These are phyloP conservation scores for Holtermanniella nyarrowii DNA, from an alignment of 768 basidiomycete genomes.

Conservation along the genomic window DNA sequence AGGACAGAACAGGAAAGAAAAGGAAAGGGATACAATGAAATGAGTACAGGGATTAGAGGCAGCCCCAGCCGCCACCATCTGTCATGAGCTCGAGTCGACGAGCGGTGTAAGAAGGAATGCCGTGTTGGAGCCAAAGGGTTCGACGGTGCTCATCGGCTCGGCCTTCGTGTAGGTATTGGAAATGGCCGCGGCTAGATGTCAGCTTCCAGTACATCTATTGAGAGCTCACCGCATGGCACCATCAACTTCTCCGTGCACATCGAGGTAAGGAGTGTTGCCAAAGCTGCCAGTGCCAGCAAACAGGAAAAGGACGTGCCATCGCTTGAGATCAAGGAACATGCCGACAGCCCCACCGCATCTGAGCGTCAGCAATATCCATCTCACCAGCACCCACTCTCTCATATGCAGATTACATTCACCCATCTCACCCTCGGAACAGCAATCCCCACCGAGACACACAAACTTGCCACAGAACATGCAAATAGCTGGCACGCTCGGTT, in stretches of 20 bases:
- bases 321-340: constrained; percentile 81
- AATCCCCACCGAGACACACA: constrained; percentile 83
- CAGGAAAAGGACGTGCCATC: constrained; percentile 78
- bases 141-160: constrained; percentile 87
- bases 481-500: constrained; percentile 76
- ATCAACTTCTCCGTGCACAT: constrained; percentile 88
- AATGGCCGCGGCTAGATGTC: constrained; percentile 60
- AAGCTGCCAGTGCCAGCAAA: constrained; percentile 86
- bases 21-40: no score
- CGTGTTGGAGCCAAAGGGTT: constrained; percentile 71
- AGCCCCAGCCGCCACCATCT: constrained; percentile 91
- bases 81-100: constrained; percentile 75
- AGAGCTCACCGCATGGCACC: constrained; percentile 66
- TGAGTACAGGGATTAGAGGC: constrained; percentile 46
- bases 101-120: constrained; percentile 79
- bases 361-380: background rate
- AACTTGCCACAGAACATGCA: constrained; percentile 82
- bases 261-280: constrained; percentile 77
- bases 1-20: no score
- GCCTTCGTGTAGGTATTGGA: constrained; percentile 73
- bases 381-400: constrained; percentile 41
- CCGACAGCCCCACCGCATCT: constrained; percentile 88
- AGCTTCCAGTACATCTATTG: background rate
- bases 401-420: constrained; percentile 96
- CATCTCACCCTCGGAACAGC: constrained; percentile 58